Conservation (phyloP, 345 rosid genomes). For the Corymbia maculata region DNA sequence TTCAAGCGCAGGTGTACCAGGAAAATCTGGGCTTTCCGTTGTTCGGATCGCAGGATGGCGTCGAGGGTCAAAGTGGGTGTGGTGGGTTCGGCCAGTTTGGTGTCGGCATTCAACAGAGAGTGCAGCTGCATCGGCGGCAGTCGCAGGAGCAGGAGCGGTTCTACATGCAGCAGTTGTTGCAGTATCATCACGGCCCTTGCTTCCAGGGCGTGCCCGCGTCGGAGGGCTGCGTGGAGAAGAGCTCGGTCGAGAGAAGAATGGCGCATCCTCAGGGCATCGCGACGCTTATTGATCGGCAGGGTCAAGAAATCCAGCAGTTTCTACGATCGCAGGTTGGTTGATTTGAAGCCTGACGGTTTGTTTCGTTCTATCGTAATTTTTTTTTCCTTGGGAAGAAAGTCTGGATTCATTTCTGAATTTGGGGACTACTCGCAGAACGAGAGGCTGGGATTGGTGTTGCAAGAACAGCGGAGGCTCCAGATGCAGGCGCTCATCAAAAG, state of each 20-base stretch:
- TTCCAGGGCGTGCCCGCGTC: background rate
- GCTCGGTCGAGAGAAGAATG: background rate
- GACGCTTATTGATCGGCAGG: slow-evolving; percentile 33
- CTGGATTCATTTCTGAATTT: background rate
- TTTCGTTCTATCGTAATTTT: background rate
- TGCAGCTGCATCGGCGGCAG: background rate
- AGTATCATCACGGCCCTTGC: slow-evolving; percentile 18
- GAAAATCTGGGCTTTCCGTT: slow-evolving; percentile 28
- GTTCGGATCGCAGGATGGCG: slow-evolving; percentile 25
- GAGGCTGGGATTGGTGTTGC: slow-evolving; percentile 15
- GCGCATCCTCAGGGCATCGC: slow-evolving; percentile 5
- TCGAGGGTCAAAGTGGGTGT: background rate
- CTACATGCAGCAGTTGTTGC: slow-evolving; percentile 17
- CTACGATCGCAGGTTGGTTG: slow-evolving; percentile 57
- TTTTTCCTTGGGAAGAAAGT: background rate
- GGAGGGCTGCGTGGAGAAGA: background rate
- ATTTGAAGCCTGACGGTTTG: background rate
- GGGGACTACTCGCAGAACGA: slow-evolving; percentile 12
- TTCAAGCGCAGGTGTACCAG: slow-evolving; percentile 52
- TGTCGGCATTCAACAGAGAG: background rate
- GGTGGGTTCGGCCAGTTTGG: slow-evolving; percentile 2
- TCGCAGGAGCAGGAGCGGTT: slow-evolving; percentile 4
- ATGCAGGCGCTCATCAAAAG: slow-evolving; percentile 2
- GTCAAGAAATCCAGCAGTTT: slow-evolving; percentile 50
- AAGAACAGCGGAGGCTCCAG: slow-evolving; percentile 21